Evolutionary conservation across 352 stramenopile species (phyloP).

Genomic region (Aphanomyces stellatus): DNA sequence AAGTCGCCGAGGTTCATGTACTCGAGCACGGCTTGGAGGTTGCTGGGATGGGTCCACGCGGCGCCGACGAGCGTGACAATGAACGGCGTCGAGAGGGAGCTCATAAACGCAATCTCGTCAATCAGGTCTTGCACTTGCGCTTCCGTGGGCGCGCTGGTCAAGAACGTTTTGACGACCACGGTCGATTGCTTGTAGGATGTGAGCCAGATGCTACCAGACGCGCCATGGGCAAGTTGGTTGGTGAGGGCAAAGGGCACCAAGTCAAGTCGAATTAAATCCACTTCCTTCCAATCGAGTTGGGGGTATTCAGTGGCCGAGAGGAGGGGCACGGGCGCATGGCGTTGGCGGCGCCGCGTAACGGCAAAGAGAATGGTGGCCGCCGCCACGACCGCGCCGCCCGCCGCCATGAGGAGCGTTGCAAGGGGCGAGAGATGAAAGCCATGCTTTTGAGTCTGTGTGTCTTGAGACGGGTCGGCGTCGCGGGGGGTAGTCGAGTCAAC

Average conservation of each 20-base stretch:
- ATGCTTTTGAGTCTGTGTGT: not conserved
- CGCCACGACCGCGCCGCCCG: not conserved
- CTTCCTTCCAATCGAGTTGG: not conserved
- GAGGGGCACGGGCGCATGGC: not conserved
- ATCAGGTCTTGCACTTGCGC: not conserved
- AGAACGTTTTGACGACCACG: not conserved
- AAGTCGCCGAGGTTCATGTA: conserved; percentile 19
- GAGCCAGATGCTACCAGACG: not conserved
- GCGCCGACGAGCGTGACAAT: conserved; percentile 1
- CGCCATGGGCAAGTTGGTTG: not conserved
- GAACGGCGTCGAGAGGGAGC: not conserved
- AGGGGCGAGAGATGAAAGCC: not conserved
- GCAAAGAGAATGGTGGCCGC: not conserved
- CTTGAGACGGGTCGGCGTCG: not conserved
- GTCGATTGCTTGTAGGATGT: not conserved
- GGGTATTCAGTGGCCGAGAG: not conserved
- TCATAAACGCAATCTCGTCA: not conserved
- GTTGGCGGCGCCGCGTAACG: not conserved
- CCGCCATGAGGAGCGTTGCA: not conserved
- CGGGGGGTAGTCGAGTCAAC: not conserved
- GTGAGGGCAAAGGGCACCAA: not conserved
- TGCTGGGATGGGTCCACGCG: not conserved
- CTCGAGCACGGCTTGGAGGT: conserved; percentile 15
- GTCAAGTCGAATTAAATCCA: not conserved
- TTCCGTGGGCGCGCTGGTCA: not conserved